Percentiles rank a stretch among this genome's conserved stretches.
Conservation (phyloP, 2,329 filamentous ascomycete genomes). For the Clarireedia paspali region DNA sequence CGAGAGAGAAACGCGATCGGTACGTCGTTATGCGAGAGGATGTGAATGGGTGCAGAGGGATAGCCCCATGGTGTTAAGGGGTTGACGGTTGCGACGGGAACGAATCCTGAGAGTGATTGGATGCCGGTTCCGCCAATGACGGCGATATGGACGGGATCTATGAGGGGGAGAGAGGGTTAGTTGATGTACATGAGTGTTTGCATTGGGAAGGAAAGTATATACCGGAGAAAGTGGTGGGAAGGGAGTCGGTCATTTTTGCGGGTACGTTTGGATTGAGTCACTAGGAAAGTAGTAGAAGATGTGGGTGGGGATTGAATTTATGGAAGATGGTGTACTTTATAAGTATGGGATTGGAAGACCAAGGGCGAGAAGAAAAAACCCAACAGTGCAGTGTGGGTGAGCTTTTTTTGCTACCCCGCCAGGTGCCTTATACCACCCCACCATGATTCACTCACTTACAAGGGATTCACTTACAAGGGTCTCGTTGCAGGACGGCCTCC, state of each 20-base stretch:
- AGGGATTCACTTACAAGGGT: background rate
- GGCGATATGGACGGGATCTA: slow-evolving; percentile 71
- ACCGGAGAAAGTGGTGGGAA: slow-evolving; percentile 8
- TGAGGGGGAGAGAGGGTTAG: background rate
- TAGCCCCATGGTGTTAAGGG: slow-evolving; percentile 81
- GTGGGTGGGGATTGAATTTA: background rate
- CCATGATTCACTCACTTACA: background rate
- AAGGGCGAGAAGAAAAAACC: background rate
- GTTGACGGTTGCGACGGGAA: slow-evolving; percentile 70
- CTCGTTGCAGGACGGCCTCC: background rate
- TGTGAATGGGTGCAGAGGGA: slow-evolving; percentile 68
- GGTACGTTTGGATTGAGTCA: background rate
- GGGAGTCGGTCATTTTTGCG: slow-evolving; percentile 3
- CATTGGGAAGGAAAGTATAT: background rate
- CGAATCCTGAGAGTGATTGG: slow-evolving; percentile 78
- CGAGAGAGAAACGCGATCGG: slow-evolving; percentile 90
- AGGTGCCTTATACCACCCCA: background rate
- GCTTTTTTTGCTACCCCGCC: background rate
- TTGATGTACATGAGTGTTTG: background rate
- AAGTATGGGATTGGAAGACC: background rate
- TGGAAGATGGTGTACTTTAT: background rate
- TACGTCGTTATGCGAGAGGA: slow-evolving; percentile 77
- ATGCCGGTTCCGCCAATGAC: slow-evolving; percentile 93
- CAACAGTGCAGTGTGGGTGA: background rate
- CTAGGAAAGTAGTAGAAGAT: background rate